Base-by-base conservation (phyloP, 306 rosid species). In the Rosa persica region DNA sequence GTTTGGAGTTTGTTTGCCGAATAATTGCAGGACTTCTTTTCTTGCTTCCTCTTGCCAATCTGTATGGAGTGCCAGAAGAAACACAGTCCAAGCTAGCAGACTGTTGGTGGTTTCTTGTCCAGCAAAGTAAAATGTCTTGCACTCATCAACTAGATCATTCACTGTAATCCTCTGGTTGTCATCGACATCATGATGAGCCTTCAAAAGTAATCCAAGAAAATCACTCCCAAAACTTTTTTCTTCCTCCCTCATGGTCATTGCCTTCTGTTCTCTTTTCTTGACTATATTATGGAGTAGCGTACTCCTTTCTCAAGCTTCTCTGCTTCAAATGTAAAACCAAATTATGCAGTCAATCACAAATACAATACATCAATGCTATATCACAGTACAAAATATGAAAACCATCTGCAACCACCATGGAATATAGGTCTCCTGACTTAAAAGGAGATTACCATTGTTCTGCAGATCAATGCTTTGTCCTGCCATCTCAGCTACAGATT, bases 11-110 rank as follows among this genome's bases (percentile, higher is more conserved):
- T 57, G 62, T 40, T 65, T 70, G 30, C 81, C 81, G 15, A 83
- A 76, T 64, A 64, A 4, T 8, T 44, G 22, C 16, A 70, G 11
- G 3, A 83, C 86, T 70, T 80, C 87, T 34, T 77, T 77, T 67
- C 87, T 80, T 71, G 82, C 82, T 67, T 76, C 57, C 67, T 84
- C 82, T 80, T 84, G 87, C 87, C 84, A 84, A 15, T 84, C 82
- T 9, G 27, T 74, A 19, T 84, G 79, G 38, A 72, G 49, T 40
- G 84, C 76, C 4, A 80, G 75, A 42, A 84, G 79, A 48, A 77
- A 54, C 12, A 77, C 61, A 67, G 80, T 67, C 87, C 87, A 80
- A 8, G 79, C 69, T 15, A 84, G 82, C 80, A 76, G 57, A 57
- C 68, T 67, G 15, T 72, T 72, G n/a, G 80, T 67, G 67, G 84